Conservation (phyloP, 306 rosid species). For the Begonia masoniana region DNA sequence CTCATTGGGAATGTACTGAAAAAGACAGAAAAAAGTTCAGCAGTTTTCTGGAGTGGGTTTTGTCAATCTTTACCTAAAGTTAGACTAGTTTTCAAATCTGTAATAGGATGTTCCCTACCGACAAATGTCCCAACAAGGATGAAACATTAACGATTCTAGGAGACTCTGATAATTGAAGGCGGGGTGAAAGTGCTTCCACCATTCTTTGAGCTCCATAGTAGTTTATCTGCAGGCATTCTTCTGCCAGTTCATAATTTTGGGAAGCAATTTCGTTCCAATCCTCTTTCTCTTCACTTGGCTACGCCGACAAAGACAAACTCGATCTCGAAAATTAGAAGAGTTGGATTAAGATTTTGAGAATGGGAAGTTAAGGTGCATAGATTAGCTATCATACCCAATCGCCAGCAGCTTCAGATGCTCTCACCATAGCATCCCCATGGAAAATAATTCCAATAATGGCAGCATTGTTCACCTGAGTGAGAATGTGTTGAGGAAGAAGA, state of each 20-base stretch:
- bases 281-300: not conserved
- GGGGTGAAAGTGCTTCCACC: constrained; percentile 6
- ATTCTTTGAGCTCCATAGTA: constrained; percentile 4
- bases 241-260: constrained; percentile 1
- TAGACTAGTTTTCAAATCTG: not conserved
- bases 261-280: not conserved
- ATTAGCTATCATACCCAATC: not conserved
- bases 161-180: constrained; percentile 4
- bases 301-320: not conserved
- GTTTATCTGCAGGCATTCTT: constrained; percentile 6
- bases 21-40: not conserved
- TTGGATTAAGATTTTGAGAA: too few species aligned
- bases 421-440: constrained; percentile 5
- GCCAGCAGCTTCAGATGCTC: not conserved
- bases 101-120: not conserved
- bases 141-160: constrained; percentile 11
- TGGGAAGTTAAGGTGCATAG: too few species aligned
- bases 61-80: too few species aligned
- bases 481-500: too few species aligned
- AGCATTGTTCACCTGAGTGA: constrained; percentile 23
- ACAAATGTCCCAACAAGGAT: not conserved
- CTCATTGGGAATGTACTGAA: constrained; percentile 4
- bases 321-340: too few species aligned
- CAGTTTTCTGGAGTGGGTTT: not conserved
- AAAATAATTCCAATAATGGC: constrained; percentile 6